phyloP scores from a whole-genome alignment of 2,329 filamentous ascomycete species.

The Phialocephala sp. region DNA sequence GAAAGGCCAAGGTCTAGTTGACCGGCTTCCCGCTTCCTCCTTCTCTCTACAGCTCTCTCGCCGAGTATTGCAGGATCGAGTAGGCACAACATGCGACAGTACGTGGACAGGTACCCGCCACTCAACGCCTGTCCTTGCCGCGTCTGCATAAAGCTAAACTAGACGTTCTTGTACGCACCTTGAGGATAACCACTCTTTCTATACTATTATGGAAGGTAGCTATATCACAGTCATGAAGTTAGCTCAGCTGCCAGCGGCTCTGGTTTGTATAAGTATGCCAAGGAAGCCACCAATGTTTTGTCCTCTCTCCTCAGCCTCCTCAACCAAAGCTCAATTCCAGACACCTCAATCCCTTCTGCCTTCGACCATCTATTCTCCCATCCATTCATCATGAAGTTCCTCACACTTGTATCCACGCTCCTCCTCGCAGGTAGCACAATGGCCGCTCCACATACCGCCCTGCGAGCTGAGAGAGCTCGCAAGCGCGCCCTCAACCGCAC shows the following conservation, averaged over 20 bases:
- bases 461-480: conserved; percentile 41
- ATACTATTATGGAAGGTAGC: conserved; percentile 7
- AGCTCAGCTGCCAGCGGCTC: not conserved
- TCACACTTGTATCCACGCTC: conserved; percentile 45
- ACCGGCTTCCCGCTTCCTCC: not conserved
- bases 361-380: not conserved
- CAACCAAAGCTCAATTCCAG: conserved; percentile 6
- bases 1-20: not conserved
- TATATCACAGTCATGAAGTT: conserved; percentile 3
- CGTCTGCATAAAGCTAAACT: conserved; percentile 6
- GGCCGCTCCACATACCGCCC: conserved; percentile 52
- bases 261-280: conserved; percentile 4
- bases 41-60: not conserved
- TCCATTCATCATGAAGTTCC: conserved; percentile 54
- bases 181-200: not conserved
- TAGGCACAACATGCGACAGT: not conserved
- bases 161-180: not conserved
- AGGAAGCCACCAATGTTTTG: not conserved
- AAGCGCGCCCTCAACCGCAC: conserved; percentile 21
- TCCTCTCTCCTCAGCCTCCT: conserved; percentile 4
- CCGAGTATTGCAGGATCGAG: not conserved
- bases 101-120: conserved; percentile 10
- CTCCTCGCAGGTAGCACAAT: conserved; percentile 50
- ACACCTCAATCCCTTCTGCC: conserved; percentile 4
- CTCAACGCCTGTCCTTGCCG: not conserved